These are phyloP conservation scores for Cyclotella sp. DNA, from an alignment of 108 stramenopile species.

Conservation along the genomic window DNA sequence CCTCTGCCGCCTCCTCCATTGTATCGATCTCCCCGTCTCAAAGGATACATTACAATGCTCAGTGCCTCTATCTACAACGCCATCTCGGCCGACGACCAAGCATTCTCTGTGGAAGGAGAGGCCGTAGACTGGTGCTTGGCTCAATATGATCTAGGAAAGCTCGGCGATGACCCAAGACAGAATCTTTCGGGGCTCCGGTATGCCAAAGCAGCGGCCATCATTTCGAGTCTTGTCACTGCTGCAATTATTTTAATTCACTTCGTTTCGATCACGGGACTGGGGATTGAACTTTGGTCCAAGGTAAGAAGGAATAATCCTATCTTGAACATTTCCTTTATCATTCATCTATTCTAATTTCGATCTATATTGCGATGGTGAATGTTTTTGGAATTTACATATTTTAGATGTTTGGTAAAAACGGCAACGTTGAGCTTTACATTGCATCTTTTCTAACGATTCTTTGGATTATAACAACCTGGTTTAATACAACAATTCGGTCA, in stretches of 20 bases:
- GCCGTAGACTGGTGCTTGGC: conserved; percentile 26
- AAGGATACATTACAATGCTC: conserved; percentile 73
- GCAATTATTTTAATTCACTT: conserved; percentile 52
- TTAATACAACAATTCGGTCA: conserved; percentile 58
- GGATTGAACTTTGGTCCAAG: conserved; percentile 29
- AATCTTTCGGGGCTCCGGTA: conserved; percentile 26
- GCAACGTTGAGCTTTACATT: conserved; percentile 54
- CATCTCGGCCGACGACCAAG: conserved; percentile 40
- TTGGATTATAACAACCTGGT: conserved; percentile 72
- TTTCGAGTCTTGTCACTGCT: conserved; percentile 51
- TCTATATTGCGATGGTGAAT: background rate
- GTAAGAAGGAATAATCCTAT: background rate
- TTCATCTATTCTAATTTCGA: background rate
- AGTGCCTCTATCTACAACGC: conserved; percentile 63
- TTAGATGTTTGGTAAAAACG: conserved; percentile 46
- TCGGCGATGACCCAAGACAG: background rate
- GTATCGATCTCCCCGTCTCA: conserved; percentile 65
- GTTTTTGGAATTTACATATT: conserved; percentile 2
- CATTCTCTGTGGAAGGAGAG: conserved; percentile 5
- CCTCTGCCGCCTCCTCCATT: conserved; percentile 31
- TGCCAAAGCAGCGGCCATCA: conserved; percentile 52
- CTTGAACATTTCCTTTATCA: background rate
- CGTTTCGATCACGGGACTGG: conserved; percentile 52
- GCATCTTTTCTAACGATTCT: conserved; percentile 60
- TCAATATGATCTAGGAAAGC: conserved; percentile 29